Evolutionary conservation across 495 filamentous ascomycete species (phyloP).

Genomic region (Lophiostoma macrostomum): DNA sequence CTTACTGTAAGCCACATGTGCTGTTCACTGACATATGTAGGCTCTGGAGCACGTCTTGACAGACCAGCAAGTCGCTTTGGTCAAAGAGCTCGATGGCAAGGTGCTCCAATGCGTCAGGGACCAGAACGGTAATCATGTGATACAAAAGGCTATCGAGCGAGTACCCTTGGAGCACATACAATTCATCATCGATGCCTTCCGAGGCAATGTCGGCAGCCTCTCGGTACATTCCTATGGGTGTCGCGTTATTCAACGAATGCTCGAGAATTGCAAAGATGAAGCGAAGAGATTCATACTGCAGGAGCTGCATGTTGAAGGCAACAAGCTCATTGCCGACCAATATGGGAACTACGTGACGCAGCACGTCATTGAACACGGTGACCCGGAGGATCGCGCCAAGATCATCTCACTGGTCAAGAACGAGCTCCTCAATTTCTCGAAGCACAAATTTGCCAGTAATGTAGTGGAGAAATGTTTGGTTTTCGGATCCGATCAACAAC

Average conservation of each 20-base stretch:
- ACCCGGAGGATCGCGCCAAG: constrained; percentile 66
- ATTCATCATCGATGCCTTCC: constrained; percentile 86
- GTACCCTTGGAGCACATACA: constrained; percentile 77
- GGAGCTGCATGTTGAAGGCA: constrained; percentile 73
- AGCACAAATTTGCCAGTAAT: constrained; percentile 96
- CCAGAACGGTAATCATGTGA: constrained; percentile 94
- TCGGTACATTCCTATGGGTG: constrained; percentile 85
- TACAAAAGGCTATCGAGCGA: constrained; percentile 90
- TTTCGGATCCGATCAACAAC: constrained; percentile 65
- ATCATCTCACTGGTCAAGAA: constrained; percentile 72
- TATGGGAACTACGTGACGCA: constrained; percentile 98
- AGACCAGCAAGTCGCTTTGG: constrained; percentile 82
- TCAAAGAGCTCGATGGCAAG: constrained; percentile 76
- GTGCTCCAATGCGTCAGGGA: constrained; percentile 80
- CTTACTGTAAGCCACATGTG: no score
- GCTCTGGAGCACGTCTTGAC: constrained; percentile 88
- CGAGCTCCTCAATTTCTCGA: constrained; percentile 71
- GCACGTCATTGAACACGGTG: constrained; percentile 83
- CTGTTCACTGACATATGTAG: constrained; percentile 47
- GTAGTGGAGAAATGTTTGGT: constrained; percentile 94
- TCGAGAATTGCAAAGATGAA: constrained; percentile 75
- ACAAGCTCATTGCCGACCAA: constrained; percentile 76
- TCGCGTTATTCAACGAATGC: constrained; percentile 87
- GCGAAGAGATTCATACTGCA: constrained; percentile 69
- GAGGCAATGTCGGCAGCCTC: constrained; percentile 71